These are phyloP conservation scores for Microcera coccophila DNA, from an alignment of 2,329 filamentous ascomycete genomes.

Conservation along the genomic window DNA sequence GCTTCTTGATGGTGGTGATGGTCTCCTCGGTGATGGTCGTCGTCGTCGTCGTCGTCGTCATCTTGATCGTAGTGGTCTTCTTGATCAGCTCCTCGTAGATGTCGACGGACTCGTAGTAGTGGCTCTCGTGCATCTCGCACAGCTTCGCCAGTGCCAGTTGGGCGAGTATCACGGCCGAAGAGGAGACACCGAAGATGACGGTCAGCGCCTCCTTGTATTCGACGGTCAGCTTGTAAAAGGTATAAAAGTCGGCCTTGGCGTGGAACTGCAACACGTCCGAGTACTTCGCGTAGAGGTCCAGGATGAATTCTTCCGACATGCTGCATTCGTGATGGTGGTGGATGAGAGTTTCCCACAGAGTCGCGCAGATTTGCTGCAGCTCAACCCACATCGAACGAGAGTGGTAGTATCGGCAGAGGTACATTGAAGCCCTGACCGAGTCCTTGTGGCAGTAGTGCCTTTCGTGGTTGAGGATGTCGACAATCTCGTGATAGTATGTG, in stretches of 20 bases:
- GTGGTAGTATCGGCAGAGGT: constrained; percentile 43
- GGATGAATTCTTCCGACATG: constrained; percentile 40
- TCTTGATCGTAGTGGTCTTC: constrained; percentile 33
- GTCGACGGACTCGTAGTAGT: constrained; percentile 41
- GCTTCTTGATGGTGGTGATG: constrained; percentile 45
- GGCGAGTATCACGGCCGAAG: constrained; percentile 29
- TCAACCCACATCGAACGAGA: constrained; percentile 41
- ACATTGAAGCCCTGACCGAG: constrained; percentile 43
- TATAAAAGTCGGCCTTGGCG: constrained; percentile 39
- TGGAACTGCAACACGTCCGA: constrained; percentile 43
- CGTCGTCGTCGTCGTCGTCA: constrained; percentile 24
- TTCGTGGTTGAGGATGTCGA: constrained; percentile 30
- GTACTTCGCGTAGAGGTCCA: constrained; percentile 43
- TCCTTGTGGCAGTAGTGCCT: constrained; percentile 35
- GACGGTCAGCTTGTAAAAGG: constrained; percentile 41
- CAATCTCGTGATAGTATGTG: constrained; percentile 37
- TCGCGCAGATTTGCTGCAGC: constrained; percentile 42
- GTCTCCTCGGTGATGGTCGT: no score
- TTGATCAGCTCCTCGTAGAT: constrained; percentile 46
- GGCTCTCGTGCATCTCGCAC: constrained; percentile 42
- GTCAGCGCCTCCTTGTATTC: constrained; percentile 46
- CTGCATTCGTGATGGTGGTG: constrained; percentile 35
- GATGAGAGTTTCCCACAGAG: constrained; percentile 40
- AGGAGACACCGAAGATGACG: constrained; percentile 32
- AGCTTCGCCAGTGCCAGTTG: constrained; percentile 40